phyloP scores from a whole-genome alignment of 2,329 filamentous ascomycete genomes.

The Colletotrichum chlorophyti region DNA sequence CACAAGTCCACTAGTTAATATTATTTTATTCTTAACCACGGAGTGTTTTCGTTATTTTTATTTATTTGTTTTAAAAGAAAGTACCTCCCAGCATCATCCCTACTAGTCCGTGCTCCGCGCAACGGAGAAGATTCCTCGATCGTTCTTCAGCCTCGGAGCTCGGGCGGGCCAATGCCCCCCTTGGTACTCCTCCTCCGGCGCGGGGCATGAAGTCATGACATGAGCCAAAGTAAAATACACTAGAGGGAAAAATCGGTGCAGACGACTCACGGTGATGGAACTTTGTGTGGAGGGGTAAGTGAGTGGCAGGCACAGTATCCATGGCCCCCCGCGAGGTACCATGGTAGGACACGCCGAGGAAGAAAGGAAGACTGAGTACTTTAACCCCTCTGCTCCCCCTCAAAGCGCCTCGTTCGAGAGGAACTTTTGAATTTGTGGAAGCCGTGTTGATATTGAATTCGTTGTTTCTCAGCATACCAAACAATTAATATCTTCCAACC shows the following conservation, averaged over 20 bases:
- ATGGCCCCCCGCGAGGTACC: too few species aligned
- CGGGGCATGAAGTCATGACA: constrained; percentile 27
- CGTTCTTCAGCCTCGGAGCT: constrained; percentile 22
- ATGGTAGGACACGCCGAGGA: too few species aligned
- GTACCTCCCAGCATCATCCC: constrained; percentile 19
- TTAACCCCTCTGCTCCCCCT: background rate
- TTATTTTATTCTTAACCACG: too few species aligned
- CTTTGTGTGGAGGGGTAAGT: background rate
- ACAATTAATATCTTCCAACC: background rate
- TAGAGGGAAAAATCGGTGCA: background rate
- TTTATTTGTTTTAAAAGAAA: too few species aligned
- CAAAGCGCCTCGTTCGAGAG: too few species aligned
- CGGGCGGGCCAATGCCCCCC: constrained; percentile 23
- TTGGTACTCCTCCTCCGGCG: constrained; percentile 22
- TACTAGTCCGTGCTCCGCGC: constrained; percentile 27
- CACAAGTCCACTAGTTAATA: too few species aligned
- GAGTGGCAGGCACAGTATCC: too few species aligned
- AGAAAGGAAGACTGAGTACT: background rate
- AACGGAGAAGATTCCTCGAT: constrained; percentile 27
- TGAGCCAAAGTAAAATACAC: constrained; percentile 11
- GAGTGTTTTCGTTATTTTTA: too few species aligned
- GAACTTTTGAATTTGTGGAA: too few species aligned
- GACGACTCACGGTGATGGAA: background rate
- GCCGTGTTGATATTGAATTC: background rate
- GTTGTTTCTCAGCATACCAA: background rate